Percentiles rank a stretch among this genome's conserved stretches.
Conservation (phyloP, 2,329 filamentous ascomycete genomes). For the Trichoderma asperellum region DNA sequence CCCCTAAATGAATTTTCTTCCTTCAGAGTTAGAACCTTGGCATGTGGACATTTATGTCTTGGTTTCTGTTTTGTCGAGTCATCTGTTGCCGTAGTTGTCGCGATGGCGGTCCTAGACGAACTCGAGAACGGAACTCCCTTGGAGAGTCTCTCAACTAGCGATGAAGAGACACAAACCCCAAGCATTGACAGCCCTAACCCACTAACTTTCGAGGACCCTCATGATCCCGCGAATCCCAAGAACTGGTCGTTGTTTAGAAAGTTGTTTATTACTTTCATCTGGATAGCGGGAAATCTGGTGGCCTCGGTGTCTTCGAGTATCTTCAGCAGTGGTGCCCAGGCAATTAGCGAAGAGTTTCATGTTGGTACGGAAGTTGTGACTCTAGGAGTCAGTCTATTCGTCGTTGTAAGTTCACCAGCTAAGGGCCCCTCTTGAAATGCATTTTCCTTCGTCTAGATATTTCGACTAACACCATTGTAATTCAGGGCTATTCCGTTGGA, state of each 20-base stretch:
- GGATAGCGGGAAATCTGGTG: conserved; percentile 20
- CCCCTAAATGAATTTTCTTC: background rate
- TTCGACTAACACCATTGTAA: background rate
- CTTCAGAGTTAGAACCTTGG: background rate
- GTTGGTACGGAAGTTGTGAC: conserved; percentile 21
- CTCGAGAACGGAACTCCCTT: background rate
- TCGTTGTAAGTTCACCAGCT: conserved; percentile 5
- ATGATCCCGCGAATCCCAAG: conserved; percentile 15
- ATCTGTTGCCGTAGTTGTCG: background rate
- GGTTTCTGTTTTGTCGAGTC: background rate
- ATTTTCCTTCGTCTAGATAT: background rate
- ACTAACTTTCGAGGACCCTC: background rate
- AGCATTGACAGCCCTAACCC: background rate
- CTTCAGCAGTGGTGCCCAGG: conserved; percentile 26
- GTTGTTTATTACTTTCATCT: conserved; percentile 22
- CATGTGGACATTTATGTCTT: background rate
- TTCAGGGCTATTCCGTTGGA: conserved; percentile 45
- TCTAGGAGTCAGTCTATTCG: conserved; percentile 23
- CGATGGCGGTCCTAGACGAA: conserved; percentile 10
- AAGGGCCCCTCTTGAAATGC: background rate
- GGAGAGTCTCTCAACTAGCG: background rate
- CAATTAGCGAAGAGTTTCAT: conserved; percentile 24
- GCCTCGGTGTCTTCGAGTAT: conserved; percentile 22
- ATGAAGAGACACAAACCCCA: conserved; percentile 1
- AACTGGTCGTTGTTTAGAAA: conserved; percentile 14